phyloP scores from a whole-genome alignment of 129 eudicot genomes.

The Helianthus annuus region HanXRQr2.0-SUNRISE NC_035439.2:144305121-144305620 shows the following conservation, averaged over 20 bases:
- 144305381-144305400: slow-evolving; percentile 57
- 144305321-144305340: slow-evolving; percentile 98
- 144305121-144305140: not conserved
- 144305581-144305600: slow-evolving; percentile 56
- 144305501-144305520: slow-evolving; percentile 92
- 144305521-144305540: slow-evolving; percentile 71
- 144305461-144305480: slow-evolving; percentile 77
- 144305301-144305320: slow-evolving; percentile 79
- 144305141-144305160: not conserved
- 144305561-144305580: slow-evolving; percentile 73
- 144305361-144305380: slow-evolving; percentile 89
- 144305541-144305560: slow-evolving; percentile 69
- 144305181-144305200: slow-evolving; percentile 90
- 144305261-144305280: slow-evolving; percentile 85
- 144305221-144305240: slow-evolving; percentile 25
- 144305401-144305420: slow-evolving; percentile 86
- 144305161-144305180: slow-evolving; percentile 8
- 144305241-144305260: slow-evolving; percentile 86
- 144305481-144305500: slow-evolving; percentile 65
- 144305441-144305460: slow-evolving; percentile 69
- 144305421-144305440: slow-evolving; percentile 76
- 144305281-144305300: slow-evolving; percentile 79
- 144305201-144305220: slow-evolving; percentile 57
- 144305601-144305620: slow-evolving; percentile 44
- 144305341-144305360: slow-evolving; percentile 93